These are phyloP conservation scores for Blepharisma stoltei DNA, from an alignment of 73 alveolate genomes.

Conservation along the genomic window DNA sequence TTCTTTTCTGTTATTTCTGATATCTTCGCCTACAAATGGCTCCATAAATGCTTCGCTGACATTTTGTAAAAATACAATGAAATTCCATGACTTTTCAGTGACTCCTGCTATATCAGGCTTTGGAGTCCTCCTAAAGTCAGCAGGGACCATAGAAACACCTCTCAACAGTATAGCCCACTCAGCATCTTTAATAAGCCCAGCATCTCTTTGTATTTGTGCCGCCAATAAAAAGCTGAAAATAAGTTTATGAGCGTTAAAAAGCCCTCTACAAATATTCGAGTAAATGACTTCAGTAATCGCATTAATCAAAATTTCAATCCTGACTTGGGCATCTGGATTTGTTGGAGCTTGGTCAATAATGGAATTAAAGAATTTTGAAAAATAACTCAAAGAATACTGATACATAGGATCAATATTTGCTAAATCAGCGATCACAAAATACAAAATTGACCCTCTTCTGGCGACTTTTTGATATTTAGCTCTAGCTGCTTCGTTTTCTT, in stretches of 20 bases:
- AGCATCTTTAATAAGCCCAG: conserved; percentile 71
- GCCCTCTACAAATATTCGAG: conserved; percentile 90
- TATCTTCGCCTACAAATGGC: conserved; percentile 49
- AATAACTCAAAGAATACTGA: conserved; percentile 96
- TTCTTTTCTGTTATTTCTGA: conserved; percentile 38
- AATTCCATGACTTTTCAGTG: conserved; percentile 88
- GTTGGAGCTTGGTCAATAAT: conserved; percentile 79
- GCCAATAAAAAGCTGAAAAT: conserved; percentile 97
- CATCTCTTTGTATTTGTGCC: conserved; percentile 82
- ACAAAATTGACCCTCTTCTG: conserved; percentile 94
- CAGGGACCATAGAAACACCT: neutral
- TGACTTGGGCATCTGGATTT: conserved; percentile 75
- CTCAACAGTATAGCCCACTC: conserved; percentile 86
- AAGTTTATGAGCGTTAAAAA: conserved; percentile 31
- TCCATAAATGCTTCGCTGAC: conserved; percentile 63
- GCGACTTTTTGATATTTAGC: conserved; percentile 72
- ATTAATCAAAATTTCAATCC: conserved; percentile 85
- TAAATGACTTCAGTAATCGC: conserved; percentile 85
- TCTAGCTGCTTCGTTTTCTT: conserved; percentile 10
- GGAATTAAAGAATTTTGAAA: conserved; percentile 87
- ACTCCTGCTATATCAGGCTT: conserved; percentile 81
- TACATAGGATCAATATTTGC: conserved; percentile 49
- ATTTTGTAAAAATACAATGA: conserved; percentile 69
- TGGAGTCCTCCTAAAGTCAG: conserved; percentile 67
- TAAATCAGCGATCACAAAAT: conserved; percentile 96